phyloP scores from a whole-genome alignment of 768 basidiomycete genomes.

The Podaxis sp. region DNA sequence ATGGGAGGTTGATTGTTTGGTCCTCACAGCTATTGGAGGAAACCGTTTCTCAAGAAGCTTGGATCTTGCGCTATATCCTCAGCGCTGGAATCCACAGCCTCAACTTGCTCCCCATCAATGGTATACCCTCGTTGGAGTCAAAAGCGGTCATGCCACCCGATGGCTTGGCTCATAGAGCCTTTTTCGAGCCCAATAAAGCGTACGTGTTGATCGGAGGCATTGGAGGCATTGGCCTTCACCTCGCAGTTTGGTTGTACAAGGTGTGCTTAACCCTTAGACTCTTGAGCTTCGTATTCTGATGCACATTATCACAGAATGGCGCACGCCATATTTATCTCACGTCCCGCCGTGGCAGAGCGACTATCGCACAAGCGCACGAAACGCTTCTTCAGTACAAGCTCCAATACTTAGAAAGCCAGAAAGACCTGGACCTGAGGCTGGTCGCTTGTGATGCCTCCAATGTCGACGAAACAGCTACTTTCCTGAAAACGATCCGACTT shows the following conservation, averaged over 20 bases:
- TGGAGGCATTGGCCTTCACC: constrained; percentile 35
- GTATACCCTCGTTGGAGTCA: not conserved
- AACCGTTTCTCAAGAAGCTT: constrained; percentile 7
- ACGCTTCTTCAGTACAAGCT: constrained; percentile 26
- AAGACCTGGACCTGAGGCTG: constrained; percentile 30
- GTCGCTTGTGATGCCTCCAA: constrained; percentile 32
- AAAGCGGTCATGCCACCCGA: not conserved
- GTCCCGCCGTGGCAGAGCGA: constrained; percentile 33
- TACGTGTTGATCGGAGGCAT: constrained; percentile 42
- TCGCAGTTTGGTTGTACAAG: constrained; percentile 42
- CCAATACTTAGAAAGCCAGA: constrained; percentile 26
- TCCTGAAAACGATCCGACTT: constrained; percentile 22
- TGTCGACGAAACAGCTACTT: constrained; percentile 16
- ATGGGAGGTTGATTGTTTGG: constrained; percentile 16
- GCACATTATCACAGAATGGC: constrained; percentile 27
- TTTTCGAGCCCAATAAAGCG: constrained; percentile 29
- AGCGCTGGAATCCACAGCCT: not conserved
- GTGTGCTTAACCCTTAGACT: constrained; percentile 22
- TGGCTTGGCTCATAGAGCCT: not conserved
- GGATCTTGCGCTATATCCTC: constrained; percentile 1
- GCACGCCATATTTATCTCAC: constrained; percentile 36
- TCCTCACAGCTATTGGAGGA: constrained; percentile 4
- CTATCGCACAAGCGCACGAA: constrained; percentile 24
- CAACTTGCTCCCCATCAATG: not conserved
- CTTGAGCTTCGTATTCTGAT: not conserved